Percentiles rank a stretch among this genome's conserved stretches.
phyloP scores from a whole-genome alignment of 768 basidiomycete genomes.

The Psilocybe cubensis region DNA sequence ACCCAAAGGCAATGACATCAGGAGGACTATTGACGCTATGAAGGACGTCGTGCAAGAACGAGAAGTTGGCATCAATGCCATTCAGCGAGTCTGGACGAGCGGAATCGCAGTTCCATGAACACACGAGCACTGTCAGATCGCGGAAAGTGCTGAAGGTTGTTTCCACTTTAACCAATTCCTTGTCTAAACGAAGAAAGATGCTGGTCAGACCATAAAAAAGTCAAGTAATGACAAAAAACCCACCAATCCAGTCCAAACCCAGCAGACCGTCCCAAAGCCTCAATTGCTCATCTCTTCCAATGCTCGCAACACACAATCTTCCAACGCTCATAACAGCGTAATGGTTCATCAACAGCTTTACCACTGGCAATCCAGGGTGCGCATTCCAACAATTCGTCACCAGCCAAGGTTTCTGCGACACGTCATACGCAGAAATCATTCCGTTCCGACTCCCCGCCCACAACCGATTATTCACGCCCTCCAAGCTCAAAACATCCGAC shows the following conservation, averaged over 20 bases:
- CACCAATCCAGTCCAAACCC: constrained; percentile 86
- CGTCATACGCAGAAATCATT: constrained; percentile 80
- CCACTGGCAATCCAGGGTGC: constrained; percentile 68
- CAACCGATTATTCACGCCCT: constrained; percentile 80
- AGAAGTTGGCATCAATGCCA: constrained; percentile 69
- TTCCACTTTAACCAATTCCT: constrained; percentile 77
- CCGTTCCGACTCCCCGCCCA: constrained; percentile 92
- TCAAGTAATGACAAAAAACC: constrained; percentile 30
- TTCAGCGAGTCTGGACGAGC: constrained; percentile 77
- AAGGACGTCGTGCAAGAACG: constrained; percentile 81
- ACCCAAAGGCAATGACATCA: constrained; percentile 91
- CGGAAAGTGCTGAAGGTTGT: constrained; percentile 79
- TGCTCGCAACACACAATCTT: constrained; percentile 72
- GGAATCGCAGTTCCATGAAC: constrained; percentile 94
- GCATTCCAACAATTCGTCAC: constrained; percentile 90
- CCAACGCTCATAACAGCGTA: constrained; percentile 73
- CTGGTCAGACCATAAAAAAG: background rate
- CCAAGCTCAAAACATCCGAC: constrained; percentile 82
- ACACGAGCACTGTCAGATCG: constrained; percentile 73
- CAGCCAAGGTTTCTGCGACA: constrained; percentile 74
- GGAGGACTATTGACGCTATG: constrained; percentile 69
- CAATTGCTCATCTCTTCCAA: constrained; percentile 73
- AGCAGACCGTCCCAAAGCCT: constrained; percentile 91
- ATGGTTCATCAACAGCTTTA: constrained; percentile 70
- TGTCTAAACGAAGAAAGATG: constrained; percentile 47